These are phyloP conservation scores for Teratosphaeriaceae sp. DNA, from an alignment of 2,329 filamentous ascomycete genomes.

Conservation along the genomic window DNA sequence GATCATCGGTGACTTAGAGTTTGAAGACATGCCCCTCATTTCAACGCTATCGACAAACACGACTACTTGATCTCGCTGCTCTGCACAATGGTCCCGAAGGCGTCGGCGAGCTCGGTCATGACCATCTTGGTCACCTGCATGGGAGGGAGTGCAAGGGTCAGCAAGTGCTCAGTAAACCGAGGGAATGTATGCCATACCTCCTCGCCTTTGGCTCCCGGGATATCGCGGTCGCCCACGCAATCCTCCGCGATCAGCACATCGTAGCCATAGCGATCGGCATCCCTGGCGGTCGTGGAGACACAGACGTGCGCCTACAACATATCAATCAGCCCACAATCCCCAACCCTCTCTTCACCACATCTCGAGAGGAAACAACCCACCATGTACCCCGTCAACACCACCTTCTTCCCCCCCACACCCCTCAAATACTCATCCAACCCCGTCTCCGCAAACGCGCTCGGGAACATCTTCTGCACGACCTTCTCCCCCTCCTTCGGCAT, in stretches of 20 bases:
- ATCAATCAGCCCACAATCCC: background rate
- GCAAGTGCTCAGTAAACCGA: background rate
- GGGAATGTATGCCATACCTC: conserved; percentile 25
- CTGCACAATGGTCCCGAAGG: conserved; percentile 55
- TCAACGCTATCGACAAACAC: background rate
- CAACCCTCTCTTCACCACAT: background rate
- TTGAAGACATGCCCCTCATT: background rate
- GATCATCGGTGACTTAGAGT: background rate
- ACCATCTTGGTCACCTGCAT: conserved; percentile 48
- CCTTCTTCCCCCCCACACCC: conserved; percentile 46
- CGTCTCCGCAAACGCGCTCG: conserved; percentile 56
- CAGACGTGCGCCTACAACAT: conserved; percentile 55
- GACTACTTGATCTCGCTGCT: conserved; percentile 41
- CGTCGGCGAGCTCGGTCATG: conserved; percentile 56
- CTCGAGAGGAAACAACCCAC: conserved; percentile 12
- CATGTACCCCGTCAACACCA: conserved; percentile 58
- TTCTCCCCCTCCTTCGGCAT: conserved; percentile 49
- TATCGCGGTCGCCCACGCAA: conserved; percentile 59
- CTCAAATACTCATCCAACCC: conserved; percentile 51
- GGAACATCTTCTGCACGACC: conserved; percentile 51
- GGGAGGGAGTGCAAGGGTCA: background rate
- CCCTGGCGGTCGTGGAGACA: conserved; percentile 56
- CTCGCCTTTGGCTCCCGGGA: conserved; percentile 53
- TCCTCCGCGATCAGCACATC: conserved; percentile 57
- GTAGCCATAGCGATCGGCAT: conserved; percentile 55